phyloP scores from a whole-genome alignment of 2,329 filamentous ascomycete species.

The Alternaria arbusti region DNA sequence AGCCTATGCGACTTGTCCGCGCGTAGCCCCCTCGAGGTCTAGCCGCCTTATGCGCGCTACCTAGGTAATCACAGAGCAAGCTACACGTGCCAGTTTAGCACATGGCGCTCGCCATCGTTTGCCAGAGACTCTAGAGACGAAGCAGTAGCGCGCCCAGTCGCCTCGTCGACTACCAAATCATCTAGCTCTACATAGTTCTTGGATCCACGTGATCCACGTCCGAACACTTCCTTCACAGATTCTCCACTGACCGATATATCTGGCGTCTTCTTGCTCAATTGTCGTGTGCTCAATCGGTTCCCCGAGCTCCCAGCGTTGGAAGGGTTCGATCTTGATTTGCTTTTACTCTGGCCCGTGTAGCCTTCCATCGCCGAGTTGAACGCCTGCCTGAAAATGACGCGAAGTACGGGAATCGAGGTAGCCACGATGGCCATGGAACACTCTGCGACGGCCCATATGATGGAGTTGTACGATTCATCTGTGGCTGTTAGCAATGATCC shows the following conservation, averaged over 20 bases:
- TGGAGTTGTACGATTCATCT: slow-evolving; percentile 15
- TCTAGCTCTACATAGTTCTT: slow-evolving; percentile 4
- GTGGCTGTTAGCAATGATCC: slow-evolving; percentile 2
- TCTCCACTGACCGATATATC: background rate
- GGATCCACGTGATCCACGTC: slow-evolving; percentile 1
- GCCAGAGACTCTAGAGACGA: background rate
- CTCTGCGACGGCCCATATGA: slow-evolving; percentile 20
- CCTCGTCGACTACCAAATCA: slow-evolving; percentile 7
- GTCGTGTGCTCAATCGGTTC: slow-evolving; percentile 2
- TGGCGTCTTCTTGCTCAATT: background rate
- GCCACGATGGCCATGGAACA: slow-evolving; percentile 17
- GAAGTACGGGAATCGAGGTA: slow-evolving; percentile 17
- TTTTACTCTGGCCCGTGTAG: background rate
- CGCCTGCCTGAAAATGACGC: slow-evolving; percentile 17
- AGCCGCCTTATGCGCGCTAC: background rate
- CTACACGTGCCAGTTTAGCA: slow-evolving; percentile 1
- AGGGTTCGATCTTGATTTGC: slow-evolving; percentile 1
- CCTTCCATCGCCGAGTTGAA: slow-evolving; percentile 15
- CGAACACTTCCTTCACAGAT: slow-evolving; percentile 2
- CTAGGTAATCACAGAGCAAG: background rate
- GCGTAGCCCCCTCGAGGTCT: background rate
- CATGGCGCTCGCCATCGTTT: slow-evolving; percentile 2
- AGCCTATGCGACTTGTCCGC: background rate
- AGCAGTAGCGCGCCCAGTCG: slow-evolving; percentile 1
- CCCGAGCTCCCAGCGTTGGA: slow-evolving; percentile 4